These are phyloP conservation scores for Ophiostoma triangulosporum DNA, from an alignment of 2,329 filamentous ascomycete genomes.

Conservation along the genomic window DNA sequence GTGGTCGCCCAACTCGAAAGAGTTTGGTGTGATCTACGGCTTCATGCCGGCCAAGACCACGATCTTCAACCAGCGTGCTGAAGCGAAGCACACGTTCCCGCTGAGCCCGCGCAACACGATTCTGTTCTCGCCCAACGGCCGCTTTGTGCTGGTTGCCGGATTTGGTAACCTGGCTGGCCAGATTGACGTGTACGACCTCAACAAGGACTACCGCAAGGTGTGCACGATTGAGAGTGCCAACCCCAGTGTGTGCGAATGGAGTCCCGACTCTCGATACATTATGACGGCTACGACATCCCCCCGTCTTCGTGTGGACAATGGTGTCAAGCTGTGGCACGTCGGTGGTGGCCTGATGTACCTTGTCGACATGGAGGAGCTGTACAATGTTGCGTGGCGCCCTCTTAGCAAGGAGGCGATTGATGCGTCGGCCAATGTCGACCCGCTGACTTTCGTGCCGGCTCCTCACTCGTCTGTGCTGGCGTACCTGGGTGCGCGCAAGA, in stretches of 20 bases:
- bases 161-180: constrained; percentile 96
- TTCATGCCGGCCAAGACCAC: constrained; percentile 99
- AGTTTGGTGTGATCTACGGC: constrained; percentile 95
- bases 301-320: constrained; percentile 89
- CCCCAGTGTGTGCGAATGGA: constrained; percentile 94
- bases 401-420: constrained; percentile 20
- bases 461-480: constrained; percentile 73
- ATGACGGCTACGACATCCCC: constrained; percentile 97
- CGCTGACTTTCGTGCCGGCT: constrained; percentile 57
- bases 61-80: constrained; percentile 84
- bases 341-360: constrained; percentile 84
- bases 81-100: constrained; percentile 72
- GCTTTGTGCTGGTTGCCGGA: constrained; percentile 85
- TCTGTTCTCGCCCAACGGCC: constrained; percentile 81
- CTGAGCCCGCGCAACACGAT: constrained; percentile 89
- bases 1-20: constrained; percentile 97
- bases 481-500: constrained; percentile 78
- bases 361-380: constrained; percentile 87
- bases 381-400: constrained; percentile 81
- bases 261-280: constrained; percentile 87
- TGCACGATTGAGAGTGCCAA: constrained; percentile 92
- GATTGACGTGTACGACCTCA: constrained; percentile 93
- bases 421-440: constrained; percentile 45
- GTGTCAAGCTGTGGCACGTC: constrained; percentile 89
- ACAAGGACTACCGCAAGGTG: constrained; percentile 86